Evolutionary conservation across 208 protist species (phyloP), one percentile per base, ranked within the genome.

Genomic region (Trypanosoma boissoni): DNA sequence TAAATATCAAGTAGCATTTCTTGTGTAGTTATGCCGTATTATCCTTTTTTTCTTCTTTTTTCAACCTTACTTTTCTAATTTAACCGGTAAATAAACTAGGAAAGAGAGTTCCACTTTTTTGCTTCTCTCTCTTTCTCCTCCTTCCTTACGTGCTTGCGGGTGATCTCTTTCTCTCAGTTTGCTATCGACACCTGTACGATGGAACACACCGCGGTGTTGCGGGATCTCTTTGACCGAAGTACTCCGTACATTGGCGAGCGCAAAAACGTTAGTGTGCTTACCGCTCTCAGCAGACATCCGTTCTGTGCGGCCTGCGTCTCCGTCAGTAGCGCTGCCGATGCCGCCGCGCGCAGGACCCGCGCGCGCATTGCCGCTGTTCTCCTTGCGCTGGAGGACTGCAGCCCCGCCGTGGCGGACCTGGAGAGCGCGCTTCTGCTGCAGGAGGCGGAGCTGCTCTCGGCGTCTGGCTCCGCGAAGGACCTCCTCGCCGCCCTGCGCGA

Each of bases 371-470:
- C 23, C 8, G 52, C 56, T 21, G 57, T 64, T 3, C 29, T 92
- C 2, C 60, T 28, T 5, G 78, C 72, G 1, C 53, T 92, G 23
- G 79, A 87, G 37, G 66, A 52, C 2, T 80, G 66, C 48, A 68
- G 58, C 1, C 76, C 73, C 5, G 64, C 56, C 43, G 68, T 76
- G 8, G 52, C 54, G 0, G 64, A 80, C 10, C 29, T 87, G 26
- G 81, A 92, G 61, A 77, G 70, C 45, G 58, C 43, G 0, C 59
- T 92, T 0, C 68, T 92, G 2, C 75, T 92, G 4, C 82, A 74
- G 0, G 87, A 94, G 52, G 87, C 81, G 0, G 80, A 94, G 51
- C 64, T 94, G 3, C 43, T 84, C 2, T 82, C 83, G 1, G 76
- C 72, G 0, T 64, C 68, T 16, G 71, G 75, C 31, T 74, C 80